These are phyloP conservation scores for Fusarium bulbicola DNA, from an alignment of 2,329 filamentous ascomycete species.

Conservation along the genomic window DNA sequence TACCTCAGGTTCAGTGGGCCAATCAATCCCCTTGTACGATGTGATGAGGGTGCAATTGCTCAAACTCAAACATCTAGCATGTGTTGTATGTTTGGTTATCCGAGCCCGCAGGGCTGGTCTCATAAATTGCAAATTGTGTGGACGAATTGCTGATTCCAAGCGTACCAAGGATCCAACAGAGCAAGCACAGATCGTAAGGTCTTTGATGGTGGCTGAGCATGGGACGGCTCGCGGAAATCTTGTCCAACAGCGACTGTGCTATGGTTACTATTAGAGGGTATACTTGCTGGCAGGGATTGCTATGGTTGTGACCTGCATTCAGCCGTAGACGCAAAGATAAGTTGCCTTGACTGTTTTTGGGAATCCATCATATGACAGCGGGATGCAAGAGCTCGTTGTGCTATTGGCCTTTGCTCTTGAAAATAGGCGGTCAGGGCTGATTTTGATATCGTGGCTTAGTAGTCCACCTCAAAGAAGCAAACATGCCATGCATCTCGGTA, in stretches of 20 bases:
- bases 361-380: not conserved
- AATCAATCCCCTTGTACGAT: constrained; percentile 25
- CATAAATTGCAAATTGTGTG: constrained; percentile 10
- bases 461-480: constrained; percentile 2
- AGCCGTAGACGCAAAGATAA: not conserved
- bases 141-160: not conserved
- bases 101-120: constrained; percentile 18
- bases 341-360: not conserved
- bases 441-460: not conserved
- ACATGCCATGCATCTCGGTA: not conserved
- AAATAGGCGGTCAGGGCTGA: not conserved
- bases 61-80: constrained; percentile 27
- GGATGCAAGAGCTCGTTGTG: not conserved
- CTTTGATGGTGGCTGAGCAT: not conserved
- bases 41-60: constrained; percentile 17
- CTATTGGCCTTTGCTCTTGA: not conserved
- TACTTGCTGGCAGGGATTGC: not conserved
- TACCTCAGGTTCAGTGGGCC: not conserved
- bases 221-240: not conserved
- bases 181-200: not conserved
- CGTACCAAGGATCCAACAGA: constrained; percentile 6
- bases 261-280: not conserved
- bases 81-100: constrained; percentile 25
- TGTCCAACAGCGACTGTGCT: not conserved
- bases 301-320: not conserved